These are phyloP conservation scores for Syzygium aqueum DNA, from an alignment of 345 rosid genomes.

Conservation along the genomic window DNA sequence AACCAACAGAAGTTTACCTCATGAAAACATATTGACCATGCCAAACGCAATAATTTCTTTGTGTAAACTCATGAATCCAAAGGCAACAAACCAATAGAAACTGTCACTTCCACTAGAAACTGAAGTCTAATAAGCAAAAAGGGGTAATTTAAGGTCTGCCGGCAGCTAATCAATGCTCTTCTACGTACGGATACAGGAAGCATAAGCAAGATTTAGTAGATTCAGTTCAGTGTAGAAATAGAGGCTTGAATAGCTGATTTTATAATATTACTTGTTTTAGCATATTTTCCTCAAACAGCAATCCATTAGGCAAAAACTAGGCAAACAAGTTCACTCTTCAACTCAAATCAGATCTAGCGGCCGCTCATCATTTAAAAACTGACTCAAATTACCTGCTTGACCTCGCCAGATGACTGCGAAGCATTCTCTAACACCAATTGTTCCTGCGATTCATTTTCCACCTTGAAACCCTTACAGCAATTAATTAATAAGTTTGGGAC, in stretches of 20 bases:
- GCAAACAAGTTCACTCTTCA: background rate
- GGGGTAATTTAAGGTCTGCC: background rate
- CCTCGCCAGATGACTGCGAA: slow-evolving; percentile 41
- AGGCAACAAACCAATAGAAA: background rate
- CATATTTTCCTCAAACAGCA: background rate
- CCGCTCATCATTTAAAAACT: background rate
- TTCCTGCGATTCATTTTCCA: slow-evolving; percentile 43
- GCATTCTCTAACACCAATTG: slow-evolving; percentile 43
- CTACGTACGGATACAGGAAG: background rate
- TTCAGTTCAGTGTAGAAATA: background rate
- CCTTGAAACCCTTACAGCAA: slow-evolving; percentile 86
- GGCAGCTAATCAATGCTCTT: background rate
- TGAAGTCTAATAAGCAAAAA: background rate
- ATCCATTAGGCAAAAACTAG: background rate
- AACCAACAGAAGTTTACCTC: slow-evolving; percentile 26
- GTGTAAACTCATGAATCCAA: background rate
- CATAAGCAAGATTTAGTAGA: background rate
- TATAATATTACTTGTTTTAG: background rate
- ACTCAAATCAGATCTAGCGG: background rate
- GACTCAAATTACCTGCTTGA: slow-evolving; percentile 48
- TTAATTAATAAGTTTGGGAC: slow-evolving; percentile 75
- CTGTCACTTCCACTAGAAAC: background rate
- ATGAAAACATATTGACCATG: slow-evolving; percentile 3
- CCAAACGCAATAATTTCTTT: background rate
- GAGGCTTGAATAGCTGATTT: background rate